Evolutionary conservation across 2,329 filamentous ascomycete species (phyloP).

Genomic region (Stagonosporopsis cucurbitacearum): DNA sequence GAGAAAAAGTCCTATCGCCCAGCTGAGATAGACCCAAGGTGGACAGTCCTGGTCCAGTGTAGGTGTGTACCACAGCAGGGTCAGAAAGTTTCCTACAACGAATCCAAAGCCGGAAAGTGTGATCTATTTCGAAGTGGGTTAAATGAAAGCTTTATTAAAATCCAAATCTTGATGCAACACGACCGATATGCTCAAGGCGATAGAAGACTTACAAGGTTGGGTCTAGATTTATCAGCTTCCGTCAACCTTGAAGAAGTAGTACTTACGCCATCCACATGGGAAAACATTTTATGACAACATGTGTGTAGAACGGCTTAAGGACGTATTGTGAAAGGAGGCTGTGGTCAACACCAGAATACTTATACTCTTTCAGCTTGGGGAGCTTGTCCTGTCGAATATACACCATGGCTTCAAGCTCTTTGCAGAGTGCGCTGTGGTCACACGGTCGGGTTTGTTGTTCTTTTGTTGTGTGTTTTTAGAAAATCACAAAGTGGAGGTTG

Average conservation of each 20-base stretch:
- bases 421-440: conserved; percentile 4
- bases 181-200: not conserved
- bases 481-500: conserved; percentile 17
- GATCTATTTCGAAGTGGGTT: conserved; percentile 60
- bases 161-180: not conserved
- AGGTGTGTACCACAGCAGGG: conserved; percentile 95
- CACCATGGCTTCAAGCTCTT: conserved; percentile 67
- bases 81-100: conserved; percentile 86
- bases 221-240: conserved; percentile 40
- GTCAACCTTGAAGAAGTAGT: not conserved
- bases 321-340: conserved; percentile 91
- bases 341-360: conserved; percentile 91
- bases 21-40: conserved; percentile 91
- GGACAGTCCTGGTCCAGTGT: conserved; percentile 92
- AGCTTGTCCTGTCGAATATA: conserved; percentile 94
- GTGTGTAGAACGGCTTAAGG: conserved; percentile 96
- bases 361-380: conserved; percentile 88
- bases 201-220: conserved; percentile 45
- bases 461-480: conserved; percentile 16
- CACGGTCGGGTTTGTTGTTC: conserved; percentile 16
- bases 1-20: conserved; percentile 86
- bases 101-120: conserved; percentile 91
- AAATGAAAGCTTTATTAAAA: not conserved
- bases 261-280: conserved; percentile 90
- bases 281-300: conserved; percentile 92